These are phyloP conservation scores for Corinectria fuckeliana DNA, from an alignment of 2,329 filamentous ascomycete species.

Conservation along the genomic window DNA sequence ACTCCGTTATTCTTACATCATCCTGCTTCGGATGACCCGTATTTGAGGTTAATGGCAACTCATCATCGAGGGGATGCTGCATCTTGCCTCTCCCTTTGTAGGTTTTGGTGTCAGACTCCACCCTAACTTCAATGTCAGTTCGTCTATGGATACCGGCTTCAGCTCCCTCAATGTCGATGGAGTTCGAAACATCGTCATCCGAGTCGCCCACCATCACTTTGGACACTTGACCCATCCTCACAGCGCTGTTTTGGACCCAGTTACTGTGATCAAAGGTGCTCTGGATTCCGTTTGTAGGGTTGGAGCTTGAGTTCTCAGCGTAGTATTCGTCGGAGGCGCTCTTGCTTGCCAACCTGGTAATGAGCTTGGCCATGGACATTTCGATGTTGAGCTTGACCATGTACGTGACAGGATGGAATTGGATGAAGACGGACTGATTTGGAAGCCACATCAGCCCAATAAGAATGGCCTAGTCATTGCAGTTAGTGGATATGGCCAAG, in stretches of 20 bases:
- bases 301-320: slow-evolving; percentile 28
- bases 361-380: slow-evolving; percentile 55
- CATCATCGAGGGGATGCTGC: slow-evolving; percentile 17
- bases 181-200: slow-evolving; percentile 18
- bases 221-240: slow-evolving; percentile 29
- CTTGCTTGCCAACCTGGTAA: slow-evolving; percentile 40
- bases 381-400: slow-evolving; percentile 54
- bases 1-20: background rate
- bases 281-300: slow-evolving; percentile 1
- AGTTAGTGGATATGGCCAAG: rapidly evolving
- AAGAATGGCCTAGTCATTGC: slow-evolving; percentile 22
- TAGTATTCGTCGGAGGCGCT: slow-evolving; percentile 30
- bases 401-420: slow-evolving; percentile 60
- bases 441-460: slow-evolving; percentile 45
- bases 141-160: slow-evolving; percentile 29
- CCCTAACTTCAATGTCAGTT: slow-evolving; percentile 32
- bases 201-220: slow-evolving; percentile 32
- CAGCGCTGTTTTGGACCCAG: slow-evolving; percentile 20
- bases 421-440: slow-evolving; percentile 49
- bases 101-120: slow-evolving; percentile 18
- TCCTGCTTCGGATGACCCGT: slow-evolving; percentile 29
- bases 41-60: slow-evolving; percentile 31
- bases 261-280: slow-evolving; percentile 4
- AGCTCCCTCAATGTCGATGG: background rate
- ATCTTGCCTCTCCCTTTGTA: slow-evolving; percentile 11